Evolutionary conservation across 2,329 filamentous ascomycete genomes (phyloP).

Genomic region (Fusarium penzigii): DNA sequence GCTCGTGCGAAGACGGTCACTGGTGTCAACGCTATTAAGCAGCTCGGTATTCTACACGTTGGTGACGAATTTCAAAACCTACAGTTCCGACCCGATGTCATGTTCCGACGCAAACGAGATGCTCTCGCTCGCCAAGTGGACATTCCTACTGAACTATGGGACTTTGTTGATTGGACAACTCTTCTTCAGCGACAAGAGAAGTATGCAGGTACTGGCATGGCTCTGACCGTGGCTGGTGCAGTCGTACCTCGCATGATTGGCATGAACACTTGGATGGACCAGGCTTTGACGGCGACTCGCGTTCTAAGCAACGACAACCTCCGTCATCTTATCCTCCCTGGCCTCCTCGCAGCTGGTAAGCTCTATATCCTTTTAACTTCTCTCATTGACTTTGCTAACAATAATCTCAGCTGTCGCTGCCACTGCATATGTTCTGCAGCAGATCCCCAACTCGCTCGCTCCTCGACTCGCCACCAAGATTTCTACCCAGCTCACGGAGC

Average conservation of each 20-base stretch:
- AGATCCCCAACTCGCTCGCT: slow-evolving; percentile 87
- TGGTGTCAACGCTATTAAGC: slow-evolving; percentile 85
- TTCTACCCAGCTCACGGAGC: slow-evolving; percentile 71
- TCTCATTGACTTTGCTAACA: slow-evolving; percentile 7
- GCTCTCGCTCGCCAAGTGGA: slow-evolving; percentile 81
- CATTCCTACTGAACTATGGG: slow-evolving; percentile 82
- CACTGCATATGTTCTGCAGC: slow-evolving; percentile 77
- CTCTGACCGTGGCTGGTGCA: slow-evolving; percentile 85
- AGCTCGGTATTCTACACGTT: slow-evolving; percentile 83
- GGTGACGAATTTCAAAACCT: slow-evolving; percentile 85
- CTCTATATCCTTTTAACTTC: slow-evolving; percentile 19
- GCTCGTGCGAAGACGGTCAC: slow-evolving; percentile 76
- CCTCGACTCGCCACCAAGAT: slow-evolving; percentile 85
- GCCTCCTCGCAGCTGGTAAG: slow-evolving; percentile 77
- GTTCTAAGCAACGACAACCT: slow-evolving; percentile 80
- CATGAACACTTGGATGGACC: slow-evolving; percentile 86
- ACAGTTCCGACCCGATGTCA: slow-evolving; percentile 85
- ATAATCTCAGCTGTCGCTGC: slow-evolving; percentile 65
- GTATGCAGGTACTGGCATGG: slow-evolving; percentile 90
- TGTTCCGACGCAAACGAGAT: slow-evolving; percentile 87
- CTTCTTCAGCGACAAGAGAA: slow-evolving; percentile 92
- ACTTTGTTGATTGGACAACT: slow-evolving; percentile 87
- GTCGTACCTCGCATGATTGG: slow-evolving; percentile 80
- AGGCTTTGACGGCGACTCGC: slow-evolving; percentile 77
- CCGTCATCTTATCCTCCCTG: slow-evolving; percentile 77